Percentiles rank a stretch among this genome's conserved stretches.
Conservation (phyloP, 176 grass and related monocot genomes). For the Carex littledalei region DNA sequence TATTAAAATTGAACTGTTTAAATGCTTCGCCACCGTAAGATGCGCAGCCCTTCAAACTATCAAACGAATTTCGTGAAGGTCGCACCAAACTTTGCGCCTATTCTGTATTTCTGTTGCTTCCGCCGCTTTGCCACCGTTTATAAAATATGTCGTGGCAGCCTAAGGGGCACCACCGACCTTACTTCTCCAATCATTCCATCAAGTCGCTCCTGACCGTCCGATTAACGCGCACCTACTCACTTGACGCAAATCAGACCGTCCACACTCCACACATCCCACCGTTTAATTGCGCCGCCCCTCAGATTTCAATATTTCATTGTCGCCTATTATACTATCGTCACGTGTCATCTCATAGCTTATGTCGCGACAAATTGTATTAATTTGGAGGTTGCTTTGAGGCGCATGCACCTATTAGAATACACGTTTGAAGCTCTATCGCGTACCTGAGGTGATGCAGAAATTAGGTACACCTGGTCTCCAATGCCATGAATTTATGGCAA, state of each 20-base stretch:
- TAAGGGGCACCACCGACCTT: not conserved
- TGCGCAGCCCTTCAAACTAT: not conserved
- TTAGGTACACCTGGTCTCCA: not conserved
- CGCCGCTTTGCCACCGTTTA: not conserved
- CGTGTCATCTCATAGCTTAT: not conserved
- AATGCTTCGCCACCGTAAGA: no score
- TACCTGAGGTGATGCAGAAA: not conserved
- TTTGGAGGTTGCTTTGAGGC: slow-evolving; percentile 16
- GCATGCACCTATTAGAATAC: slow-evolving; percentile 7
- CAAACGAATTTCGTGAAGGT: not conserved
- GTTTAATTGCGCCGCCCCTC: slow-evolving; percentile 5
- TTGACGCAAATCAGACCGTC: not conserved
- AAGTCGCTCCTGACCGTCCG: not conserved
- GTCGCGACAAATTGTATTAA: slow-evolving; percentile 9
- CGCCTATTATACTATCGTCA: slow-evolving; percentile 20
- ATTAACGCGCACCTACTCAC: slow-evolving; percentile 9
- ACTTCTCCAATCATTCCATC: not conserved
- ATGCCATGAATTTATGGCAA: not conserved
- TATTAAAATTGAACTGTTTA: no score
- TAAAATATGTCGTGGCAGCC: not conserved
- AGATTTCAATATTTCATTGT: not conserved
- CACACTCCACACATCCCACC: not conserved
- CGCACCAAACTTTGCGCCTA: not conserved
- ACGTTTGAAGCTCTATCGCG: slow-evolving; percentile 15
- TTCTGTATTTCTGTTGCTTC: not conserved